Evolutionary conservation across 2,329 filamentous ascomycete genomes (phyloP), one percentile per base, ranked within the genome.

Genomic region (Ceratocystis smalleyi): DNA sequence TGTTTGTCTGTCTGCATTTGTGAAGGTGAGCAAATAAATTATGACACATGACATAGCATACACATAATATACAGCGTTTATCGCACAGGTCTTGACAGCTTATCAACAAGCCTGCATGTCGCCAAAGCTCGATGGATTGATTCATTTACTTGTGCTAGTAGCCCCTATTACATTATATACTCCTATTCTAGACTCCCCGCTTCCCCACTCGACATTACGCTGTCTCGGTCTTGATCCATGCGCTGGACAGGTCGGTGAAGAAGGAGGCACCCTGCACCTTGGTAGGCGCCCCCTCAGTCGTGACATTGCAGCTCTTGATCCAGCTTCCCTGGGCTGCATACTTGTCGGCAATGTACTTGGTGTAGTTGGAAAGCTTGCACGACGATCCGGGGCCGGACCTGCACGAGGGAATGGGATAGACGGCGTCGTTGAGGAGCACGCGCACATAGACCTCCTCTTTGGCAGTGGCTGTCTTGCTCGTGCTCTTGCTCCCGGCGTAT

Each of bases 371-470:
- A 35, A 83, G 67, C 2, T 75, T 72, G 68, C 82, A 84, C 19
- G 78, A 81, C 5, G 72, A 75, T 5, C 81, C 84, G 2, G 81
- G 83, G 0, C 81, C 83, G 67, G 74, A 75, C 67, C 77, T 75
- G 71, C 82, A 86, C 0, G 73, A 76, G 0, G 79, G 77, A 0
- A 86, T 71, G 0, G 81, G 81, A 69, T 86, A 86, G 2, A 86
- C 78, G 6, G 80, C 81, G 64, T 86, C 83, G 69, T 87, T 86
- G 51, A 86, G 74, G 10, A 78, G 74, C 60, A 87, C 77, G 17
- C 83, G 79, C 51, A 86, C 70, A 66, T 78, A 83, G 17, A 73
- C 76, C 47, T 73, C 72, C 47, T 74, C 75, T 22, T 35, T 68
- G 35, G 45, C 47, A 63, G 67, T 62, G 57, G 22, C 22, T 22